Evolutionary conservation across 1,139 yeast genomes (phyloP).

Genomic region (Groenewaldozyma sp.): DNA sequence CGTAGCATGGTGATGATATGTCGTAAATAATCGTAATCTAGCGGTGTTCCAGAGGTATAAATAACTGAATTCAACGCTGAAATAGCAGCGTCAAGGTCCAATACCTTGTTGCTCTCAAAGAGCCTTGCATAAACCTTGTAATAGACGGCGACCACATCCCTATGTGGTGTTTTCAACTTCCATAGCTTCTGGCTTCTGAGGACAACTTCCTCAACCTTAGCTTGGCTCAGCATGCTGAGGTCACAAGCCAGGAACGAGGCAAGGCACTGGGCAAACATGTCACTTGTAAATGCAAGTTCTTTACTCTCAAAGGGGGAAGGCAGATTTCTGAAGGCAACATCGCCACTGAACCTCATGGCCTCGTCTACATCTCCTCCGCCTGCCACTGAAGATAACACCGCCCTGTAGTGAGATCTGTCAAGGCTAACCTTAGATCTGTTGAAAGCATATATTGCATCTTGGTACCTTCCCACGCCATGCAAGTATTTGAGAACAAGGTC

Average conservation of each 20-base stretch:
- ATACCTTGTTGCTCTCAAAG: neutral
- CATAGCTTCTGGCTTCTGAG: conserved; percentile 1
- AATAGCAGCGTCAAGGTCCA: neutral
- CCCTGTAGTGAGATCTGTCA: neutral
- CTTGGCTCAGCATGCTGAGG: neutral
- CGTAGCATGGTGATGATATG: conserved; percentile 1
- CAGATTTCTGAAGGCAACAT: neutral
- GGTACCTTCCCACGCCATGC: neutral
- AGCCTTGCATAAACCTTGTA: neutral
- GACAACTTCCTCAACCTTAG: neutral
- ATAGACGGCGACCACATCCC: neutral
- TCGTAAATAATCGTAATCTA: neutral
- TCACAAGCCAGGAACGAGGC: neutral
- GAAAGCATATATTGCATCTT: conserved; percentile 1
- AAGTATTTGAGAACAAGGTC: conserved; percentile 1
- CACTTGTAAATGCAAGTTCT: neutral
- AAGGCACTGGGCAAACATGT: neutral
- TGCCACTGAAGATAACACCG: neutral
- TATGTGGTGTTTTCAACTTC: neutral
- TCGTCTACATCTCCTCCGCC: neutral
- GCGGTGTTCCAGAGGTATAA: neutral
- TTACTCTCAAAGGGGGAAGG: neutral
- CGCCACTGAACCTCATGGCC: neutral
- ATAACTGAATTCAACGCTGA: neutral
- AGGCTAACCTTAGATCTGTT: neutral